Conservation (phyloP, 2,329 filamentous ascomycete species). For the Ophiosphaerella narmari region DNA sequence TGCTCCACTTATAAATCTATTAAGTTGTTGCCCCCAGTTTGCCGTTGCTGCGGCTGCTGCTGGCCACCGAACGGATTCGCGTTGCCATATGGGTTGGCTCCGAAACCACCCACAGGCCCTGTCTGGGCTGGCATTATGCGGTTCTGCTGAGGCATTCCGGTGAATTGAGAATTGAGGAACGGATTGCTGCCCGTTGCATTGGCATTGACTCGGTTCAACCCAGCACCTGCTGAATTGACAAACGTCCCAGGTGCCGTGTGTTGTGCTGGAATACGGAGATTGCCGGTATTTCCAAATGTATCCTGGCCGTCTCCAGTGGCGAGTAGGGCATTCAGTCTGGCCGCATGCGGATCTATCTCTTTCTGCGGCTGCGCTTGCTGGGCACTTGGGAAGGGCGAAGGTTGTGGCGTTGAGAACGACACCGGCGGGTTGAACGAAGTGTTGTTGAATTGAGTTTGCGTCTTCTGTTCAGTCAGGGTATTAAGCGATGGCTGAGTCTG, state of each 20-base stretch:
- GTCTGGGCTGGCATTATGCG: slow-evolving; percentile 56
- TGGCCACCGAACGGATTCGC: slow-evolving; percentile 62
- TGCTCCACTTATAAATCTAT: slow-evolving; percentile 60
- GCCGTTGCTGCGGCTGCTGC: slow-evolving; percentile 48
- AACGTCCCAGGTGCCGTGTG: slow-evolving; percentile 96
- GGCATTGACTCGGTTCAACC: slow-evolving; percentile 72
- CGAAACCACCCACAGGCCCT: slow-evolving; percentile 55
- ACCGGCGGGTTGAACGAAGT: slow-evolving; percentile 56
- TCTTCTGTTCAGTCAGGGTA: slow-evolving; percentile 82
- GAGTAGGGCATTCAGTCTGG: slow-evolving; percentile 83
- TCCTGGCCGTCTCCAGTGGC: slow-evolving; percentile 90
- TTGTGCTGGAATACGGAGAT: slow-evolving; percentile 91
- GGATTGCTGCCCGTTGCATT: slow-evolving; percentile 80
- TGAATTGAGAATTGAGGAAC: slow-evolving; percentile 83
- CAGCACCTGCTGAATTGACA: slow-evolving; percentile 89
- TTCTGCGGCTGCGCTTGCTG: slow-evolving; percentile 34
- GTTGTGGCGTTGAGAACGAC: slow-evolving; percentile 49
- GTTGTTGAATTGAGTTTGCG: slow-evolving; percentile 65
- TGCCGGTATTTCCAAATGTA: slow-evolving; percentile 96
- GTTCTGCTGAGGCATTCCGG: slow-evolving; percentile 63
- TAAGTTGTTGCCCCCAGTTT: slow-evolving; percentile 60
- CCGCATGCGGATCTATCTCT: slow-evolving; percentile 62
- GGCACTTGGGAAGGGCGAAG: slow-evolving; percentile 33
- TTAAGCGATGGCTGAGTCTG: slow-evolving; percentile 70
- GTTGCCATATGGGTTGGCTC: slow-evolving; percentile 50